Base-by-base conservation (phyloP, 257 asterid genomes). In the Penstemon newberryi region DNA sequence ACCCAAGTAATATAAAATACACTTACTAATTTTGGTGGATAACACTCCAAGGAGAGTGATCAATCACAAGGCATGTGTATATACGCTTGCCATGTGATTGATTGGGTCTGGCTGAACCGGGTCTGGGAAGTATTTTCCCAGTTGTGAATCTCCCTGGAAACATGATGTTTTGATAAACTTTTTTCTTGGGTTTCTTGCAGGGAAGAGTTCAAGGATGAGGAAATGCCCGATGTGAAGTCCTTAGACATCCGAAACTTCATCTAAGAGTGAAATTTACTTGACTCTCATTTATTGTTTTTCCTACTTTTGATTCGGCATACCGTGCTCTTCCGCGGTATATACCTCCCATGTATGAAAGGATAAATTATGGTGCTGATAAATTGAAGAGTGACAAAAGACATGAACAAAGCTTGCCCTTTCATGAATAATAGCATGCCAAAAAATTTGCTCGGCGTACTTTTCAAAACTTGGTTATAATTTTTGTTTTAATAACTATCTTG, bases 151-250 rank as follows among this genome's bases (percentile, higher is more conserved):
- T 25, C 33, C 33, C 33, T 2, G 33, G 33, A 25, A 25, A 25
- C 33, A 25, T 25, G 33, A 25, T 25, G 33, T 25, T 25, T 25
- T 25, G 33, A 25, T 25, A 25, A 25, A 25, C 33, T 61, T 15
- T 15, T 61, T 7, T 33, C 42, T 53, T 43, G 57, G 15, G 33
- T 50, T 44, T 60, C 44, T 71, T 63, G 62, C 93, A 90, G 97
- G 86, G 98, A 92, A 77, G 92, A 89, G 74, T 85, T 85, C 83
- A 85, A 91, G 81, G 96, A 87, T 71, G 96, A 91, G 77, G 92
- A 83, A 47, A 65, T 89, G 88, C 96, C 92, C 4, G 68, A 69
- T 2, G 91, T 87, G 83, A 91, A 89, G 87, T 80, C 97, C 45
- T 72, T 92, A 80, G 98, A 92, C 79, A 73, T 87, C 73, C 83